phyloP scores from a whole-genome alignment of 345 rosid species.

The Moricandia moricandioides region DNA sequence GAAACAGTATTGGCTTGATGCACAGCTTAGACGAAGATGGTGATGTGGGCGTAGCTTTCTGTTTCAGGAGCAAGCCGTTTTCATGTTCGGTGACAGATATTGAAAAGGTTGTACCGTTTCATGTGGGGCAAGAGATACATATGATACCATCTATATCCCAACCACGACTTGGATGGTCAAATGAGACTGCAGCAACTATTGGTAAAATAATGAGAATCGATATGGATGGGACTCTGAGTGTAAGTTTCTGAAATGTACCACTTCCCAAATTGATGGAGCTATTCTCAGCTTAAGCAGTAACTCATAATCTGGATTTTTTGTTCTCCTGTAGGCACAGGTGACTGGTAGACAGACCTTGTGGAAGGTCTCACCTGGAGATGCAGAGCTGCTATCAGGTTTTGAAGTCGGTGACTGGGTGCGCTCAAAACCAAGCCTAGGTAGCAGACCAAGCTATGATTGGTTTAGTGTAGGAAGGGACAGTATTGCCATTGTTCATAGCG shows the following conservation, averaged over 20 bases:
- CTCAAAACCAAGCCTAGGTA: constrained; percentile 85
- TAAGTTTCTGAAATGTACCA: constrained; percentile 41
- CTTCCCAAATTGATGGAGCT: neutral
- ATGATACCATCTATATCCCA: constrained; percentile 70
- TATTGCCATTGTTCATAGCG: constrained; percentile 86
- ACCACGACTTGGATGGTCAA: constrained; percentile 98
- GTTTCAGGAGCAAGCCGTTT: constrained; percentile 90
- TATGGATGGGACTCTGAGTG: constrained; percentile 97
- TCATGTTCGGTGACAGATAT: constrained; percentile 87
- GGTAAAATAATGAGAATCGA: constrained; percentile 84
- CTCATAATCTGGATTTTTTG: constrained; percentile 1
- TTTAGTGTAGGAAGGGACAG: constrained; percentile 79
- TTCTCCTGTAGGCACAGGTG: constrained; percentile 65
- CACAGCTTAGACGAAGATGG: constrained; percentile 97
- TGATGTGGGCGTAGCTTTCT: constrained; percentile 89
- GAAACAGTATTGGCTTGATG: constrained; percentile 78
- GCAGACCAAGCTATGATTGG: constrained; percentile 96
- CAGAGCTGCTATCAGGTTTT: constrained; percentile 91
- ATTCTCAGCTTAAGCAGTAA: neutral
- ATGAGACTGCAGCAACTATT: constrained; percentile 89
- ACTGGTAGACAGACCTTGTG: constrained; percentile 75
- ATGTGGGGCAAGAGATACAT: constrained; percentile 85
- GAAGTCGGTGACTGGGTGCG: constrained; percentile 99
- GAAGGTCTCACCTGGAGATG: constrained; percentile 98
- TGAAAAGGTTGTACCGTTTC: constrained; percentile 86